A percentile compares a stretch with the other conserved stretches of the same genome.
Conservation (phyloP, 805 yeast species). For the Ogataea trehaloabstinens region DNA sequence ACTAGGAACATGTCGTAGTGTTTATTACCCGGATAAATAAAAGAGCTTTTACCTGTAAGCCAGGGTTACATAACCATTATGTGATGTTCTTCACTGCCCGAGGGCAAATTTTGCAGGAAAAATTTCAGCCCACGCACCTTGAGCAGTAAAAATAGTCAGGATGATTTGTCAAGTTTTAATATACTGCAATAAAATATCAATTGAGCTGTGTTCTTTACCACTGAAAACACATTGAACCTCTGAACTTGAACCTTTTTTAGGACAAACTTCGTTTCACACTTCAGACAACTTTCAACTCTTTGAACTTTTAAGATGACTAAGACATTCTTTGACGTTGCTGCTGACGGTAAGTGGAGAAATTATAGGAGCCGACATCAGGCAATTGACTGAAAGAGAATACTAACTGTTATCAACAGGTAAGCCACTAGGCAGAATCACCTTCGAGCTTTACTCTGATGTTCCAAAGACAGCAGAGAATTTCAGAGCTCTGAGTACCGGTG, state of each 20-base stretch:
- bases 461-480: slow-evolving; percentile 83
- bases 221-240: too few relatives aligned
- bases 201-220: too few relatives aligned
- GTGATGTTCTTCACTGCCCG: slow-evolving; percentile 1
- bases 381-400: background rate
- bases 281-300: too few relatives aligned
- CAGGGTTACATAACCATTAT: background rate
- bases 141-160: background rate
- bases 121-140: background rate
- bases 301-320: slow-evolving; percentile 22
- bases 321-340: slow-evolving; percentile 43
- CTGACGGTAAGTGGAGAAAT: slow-evolving; percentile 32
- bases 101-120: slow-evolving; percentile 1
- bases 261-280: too few relatives aligned
- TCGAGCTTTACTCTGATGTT: slow-evolving; percentile 87
- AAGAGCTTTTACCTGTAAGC: background rate
- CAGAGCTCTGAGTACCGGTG: slow-evolving; percentile 85
- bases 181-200: too few relatives aligned
- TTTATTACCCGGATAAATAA: too few relatives aligned
- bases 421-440: slow-evolving; percentile 58
- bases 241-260: too few relatives aligned
- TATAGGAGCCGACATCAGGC: background rate
- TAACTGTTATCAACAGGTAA: slow-evolving; percentile 20
- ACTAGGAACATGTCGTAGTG: too few relatives aligned
- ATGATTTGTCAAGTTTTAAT: slow-evolving; percentile 3